phyloP scores from a whole-genome alignment of 2,329 filamentous ascomycete genomes.

The Colletotrichum siamense region DNA sequence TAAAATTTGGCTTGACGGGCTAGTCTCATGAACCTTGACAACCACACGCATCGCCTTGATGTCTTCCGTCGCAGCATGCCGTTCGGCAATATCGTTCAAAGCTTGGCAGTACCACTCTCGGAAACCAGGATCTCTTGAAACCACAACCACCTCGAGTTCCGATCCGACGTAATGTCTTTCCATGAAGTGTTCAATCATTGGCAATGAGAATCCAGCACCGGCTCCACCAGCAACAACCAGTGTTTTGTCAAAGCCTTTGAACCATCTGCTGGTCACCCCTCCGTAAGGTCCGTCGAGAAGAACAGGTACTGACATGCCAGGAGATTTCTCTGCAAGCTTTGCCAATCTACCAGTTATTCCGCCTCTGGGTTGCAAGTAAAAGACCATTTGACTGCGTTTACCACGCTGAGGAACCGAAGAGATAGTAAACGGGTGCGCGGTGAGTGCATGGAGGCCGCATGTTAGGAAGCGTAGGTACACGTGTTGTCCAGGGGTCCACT shows the following conservation, averaged over 20 bases:
- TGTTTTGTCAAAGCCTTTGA: constrained; percentile 43
- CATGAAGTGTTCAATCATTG: constrained; percentile 48
- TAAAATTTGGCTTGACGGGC: neutral
- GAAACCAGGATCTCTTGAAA: constrained; percentile 1
- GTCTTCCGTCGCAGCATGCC: neutral
- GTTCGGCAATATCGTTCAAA: neutral
- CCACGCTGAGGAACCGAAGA: constrained; percentile 48
- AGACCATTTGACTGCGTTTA: constrained; percentile 46
- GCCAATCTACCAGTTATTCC: constrained; percentile 56
- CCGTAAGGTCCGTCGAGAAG: constrained; percentile 66
- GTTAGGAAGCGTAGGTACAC: constrained; percentile 58
- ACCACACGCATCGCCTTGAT: neutral
- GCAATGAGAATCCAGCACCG: constrained; percentile 58
- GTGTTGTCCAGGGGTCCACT: constrained; percentile 60
- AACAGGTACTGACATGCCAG: constrained; percentile 45
- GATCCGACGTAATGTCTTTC: neutral
- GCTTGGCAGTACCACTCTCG: constrained; percentile 11
- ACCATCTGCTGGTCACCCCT: constrained; percentile 45
- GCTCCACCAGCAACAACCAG: constrained; percentile 62
- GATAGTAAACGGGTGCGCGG: constrained; percentile 61
- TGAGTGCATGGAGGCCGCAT: constrained; percentile 46
- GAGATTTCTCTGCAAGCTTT: constrained; percentile 38
- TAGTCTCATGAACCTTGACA: neutral
- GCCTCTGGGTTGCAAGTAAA: constrained; percentile 55
- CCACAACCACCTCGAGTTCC: constrained; percentile 4